Evolutionary conservation across 2,329 filamentous ascomycete genomes (phyloP).

Genomic region (Ophiocordyceps camponoti-rufipedis): DNA sequence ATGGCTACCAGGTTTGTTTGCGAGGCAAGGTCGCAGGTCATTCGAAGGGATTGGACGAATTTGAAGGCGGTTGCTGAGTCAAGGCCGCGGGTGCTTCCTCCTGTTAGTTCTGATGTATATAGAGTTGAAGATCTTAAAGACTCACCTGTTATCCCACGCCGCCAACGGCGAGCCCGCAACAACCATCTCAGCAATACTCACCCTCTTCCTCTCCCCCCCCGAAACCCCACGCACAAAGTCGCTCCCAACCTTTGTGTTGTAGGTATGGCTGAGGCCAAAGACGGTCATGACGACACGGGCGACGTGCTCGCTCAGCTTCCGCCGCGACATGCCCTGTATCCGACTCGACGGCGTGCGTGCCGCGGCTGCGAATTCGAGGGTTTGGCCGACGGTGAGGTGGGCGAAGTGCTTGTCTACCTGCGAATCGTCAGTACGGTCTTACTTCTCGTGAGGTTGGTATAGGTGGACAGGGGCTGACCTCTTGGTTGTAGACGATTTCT

Average conservation of each 20-base stretch:
- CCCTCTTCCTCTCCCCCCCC: constrained; percentile 54
- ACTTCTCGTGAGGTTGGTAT: no score
- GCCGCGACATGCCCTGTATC: constrained; percentile 40
- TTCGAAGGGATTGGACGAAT: constrained; percentile 50
- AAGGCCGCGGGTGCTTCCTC: constrained; percentile 40
- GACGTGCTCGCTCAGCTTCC: constrained; percentile 42
- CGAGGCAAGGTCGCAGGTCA: constrained; percentile 48
- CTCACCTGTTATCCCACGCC: constrained; percentile 50
- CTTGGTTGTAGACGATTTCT: constrained; percentile 57
- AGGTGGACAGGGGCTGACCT: constrained; percentile 20
- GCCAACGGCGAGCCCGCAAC: constrained; percentile 42
- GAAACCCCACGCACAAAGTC: constrained; percentile 59
- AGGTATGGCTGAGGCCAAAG: constrained; percentile 55
- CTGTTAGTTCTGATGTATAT: no score
- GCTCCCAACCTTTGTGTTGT: constrained; percentile 57
- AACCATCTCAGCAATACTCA: constrained; percentile 42
- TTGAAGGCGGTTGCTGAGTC: constrained; percentile 62
- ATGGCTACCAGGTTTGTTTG: constrained; percentile 53
- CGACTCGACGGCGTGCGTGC: constrained; percentile 49
- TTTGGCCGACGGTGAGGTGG: constrained; percentile 58
- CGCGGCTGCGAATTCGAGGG: constrained; percentile 53
- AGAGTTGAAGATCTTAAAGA: no score
- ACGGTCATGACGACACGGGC: constrained; percentile 59
- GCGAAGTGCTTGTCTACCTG: constrained; percentile 54
- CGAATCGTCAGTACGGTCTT: no score